These are phyloP conservation scores for Domatiomyces catenatus DNA, from an alignment of 2,329 filamentous ascomycete genomes.

Conservation along the genomic window DNA sequence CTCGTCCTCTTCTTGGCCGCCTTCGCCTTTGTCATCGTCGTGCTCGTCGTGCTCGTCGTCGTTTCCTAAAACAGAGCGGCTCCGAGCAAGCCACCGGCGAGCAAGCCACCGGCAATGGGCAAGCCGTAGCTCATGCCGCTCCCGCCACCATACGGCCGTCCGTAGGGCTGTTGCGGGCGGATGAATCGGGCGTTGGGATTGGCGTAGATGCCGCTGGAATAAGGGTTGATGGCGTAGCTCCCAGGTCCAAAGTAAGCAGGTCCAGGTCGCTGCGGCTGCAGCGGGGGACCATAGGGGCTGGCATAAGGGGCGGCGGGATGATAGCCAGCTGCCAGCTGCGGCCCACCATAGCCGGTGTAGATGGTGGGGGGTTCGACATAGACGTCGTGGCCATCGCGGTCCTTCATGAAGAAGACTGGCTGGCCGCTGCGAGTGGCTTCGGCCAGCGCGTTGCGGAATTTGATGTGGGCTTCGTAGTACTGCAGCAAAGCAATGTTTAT, in stretches of 20 bases:
- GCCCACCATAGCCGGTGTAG: constrained; percentile 18
- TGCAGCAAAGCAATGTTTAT: constrained; percentile 6
- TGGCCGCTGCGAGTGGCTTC: constrained; percentile 38
- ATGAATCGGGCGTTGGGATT: constrained; percentile 35
- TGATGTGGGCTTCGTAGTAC: constrained; percentile 38
- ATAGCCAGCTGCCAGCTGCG: constrained; percentile 2
- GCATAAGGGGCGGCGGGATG: constrained; percentile 2
- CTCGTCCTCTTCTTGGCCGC: no score
- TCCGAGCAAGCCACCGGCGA: constrained; percentile 34
- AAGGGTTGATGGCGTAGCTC: constrained; percentile 30
- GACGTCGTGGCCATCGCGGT: constrained; percentile 39
- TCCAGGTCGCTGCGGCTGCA: no score
- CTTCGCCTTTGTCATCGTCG: no score
- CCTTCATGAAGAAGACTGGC: constrained; percentile 41
- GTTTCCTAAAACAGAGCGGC: constrained; percentile 23
- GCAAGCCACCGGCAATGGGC: constrained; percentile 31
- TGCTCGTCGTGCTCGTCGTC: no score
- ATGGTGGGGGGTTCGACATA: constrained; percentile 41
- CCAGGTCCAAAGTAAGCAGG: constrained; percentile 8
- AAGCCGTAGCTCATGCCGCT: constrained; percentile 30
- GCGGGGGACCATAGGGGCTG: constrained; percentile 20
- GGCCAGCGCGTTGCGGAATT: constrained; percentile 36
- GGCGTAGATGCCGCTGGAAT: constrained; percentile 30
- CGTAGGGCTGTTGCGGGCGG: constrained; percentile 35
- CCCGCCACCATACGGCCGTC: constrained; percentile 31